phyloP scores from a whole-genome alignment of 805 yeast genomes.

The Saturnispora zaruensis region DNA sequence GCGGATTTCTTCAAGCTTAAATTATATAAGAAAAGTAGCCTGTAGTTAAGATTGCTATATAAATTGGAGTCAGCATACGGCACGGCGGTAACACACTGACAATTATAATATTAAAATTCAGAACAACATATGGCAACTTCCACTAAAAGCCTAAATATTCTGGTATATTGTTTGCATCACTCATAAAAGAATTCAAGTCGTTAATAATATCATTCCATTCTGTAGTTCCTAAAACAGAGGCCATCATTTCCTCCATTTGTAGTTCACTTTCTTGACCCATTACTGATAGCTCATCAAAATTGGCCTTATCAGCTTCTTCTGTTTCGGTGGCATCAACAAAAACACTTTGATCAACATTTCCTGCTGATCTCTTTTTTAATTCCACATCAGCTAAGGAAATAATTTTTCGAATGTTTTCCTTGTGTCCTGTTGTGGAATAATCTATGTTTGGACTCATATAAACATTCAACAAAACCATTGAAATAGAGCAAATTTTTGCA shows the following conservation, averaged over 20 bases:
- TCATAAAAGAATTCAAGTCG: conserved; percentile 1
- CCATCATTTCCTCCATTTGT: neutral
- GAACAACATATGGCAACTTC: too few relatives aligned
- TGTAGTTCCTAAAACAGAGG: neutral
- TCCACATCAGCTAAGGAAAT: neutral
- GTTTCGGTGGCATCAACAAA: neutral
- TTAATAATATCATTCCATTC: conserved; percentile 1
- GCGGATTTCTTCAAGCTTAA: too few relatives aligned
- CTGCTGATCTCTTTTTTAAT: neutral
- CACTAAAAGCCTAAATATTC: neutral
- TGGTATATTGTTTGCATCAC: neutral
- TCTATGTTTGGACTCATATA: neutral
- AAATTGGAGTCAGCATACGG: too few relatives aligned
- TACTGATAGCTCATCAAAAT: neutral
- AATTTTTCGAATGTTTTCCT: neutral
- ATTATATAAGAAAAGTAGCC: too few relatives aligned
- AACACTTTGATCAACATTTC: neutral
- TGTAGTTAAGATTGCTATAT: too few relatives aligned
- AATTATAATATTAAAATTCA: too few relatives aligned
- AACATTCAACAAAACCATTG: conserved; percentile 1
- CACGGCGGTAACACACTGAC: too few relatives aligned
- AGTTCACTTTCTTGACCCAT: neutral
- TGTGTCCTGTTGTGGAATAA: neutral
- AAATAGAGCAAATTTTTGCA: conserved; percentile 2
- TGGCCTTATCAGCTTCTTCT: neutral